These are phyloP conservation scores for Rhizophagus sp. DNA, from an alignment of 192 early-diverging fungal species.

Conservation along the genomic window DNA sequence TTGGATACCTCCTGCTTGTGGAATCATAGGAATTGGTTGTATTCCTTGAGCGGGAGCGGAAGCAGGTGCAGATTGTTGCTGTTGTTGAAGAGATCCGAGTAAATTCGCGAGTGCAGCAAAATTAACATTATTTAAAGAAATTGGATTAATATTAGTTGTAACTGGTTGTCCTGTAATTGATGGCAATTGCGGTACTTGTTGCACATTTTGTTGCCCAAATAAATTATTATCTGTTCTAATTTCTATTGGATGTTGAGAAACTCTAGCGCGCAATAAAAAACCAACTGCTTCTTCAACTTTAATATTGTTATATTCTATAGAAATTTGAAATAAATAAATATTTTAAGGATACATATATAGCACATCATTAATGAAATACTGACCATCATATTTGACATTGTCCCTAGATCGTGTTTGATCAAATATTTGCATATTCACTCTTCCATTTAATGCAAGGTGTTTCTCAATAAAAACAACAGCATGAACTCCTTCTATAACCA, in stretches of 20 bases:
- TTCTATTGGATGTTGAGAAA: constrained; percentile 4
- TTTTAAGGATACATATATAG: not conserved
- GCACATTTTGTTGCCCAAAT: constrained; percentile 16
- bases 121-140: constrained; percentile 31
- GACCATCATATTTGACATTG: constrained; percentile 38
- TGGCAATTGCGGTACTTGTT: constrained; percentile 8
- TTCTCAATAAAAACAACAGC: constrained; percentile 32
- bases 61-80: not conserved
- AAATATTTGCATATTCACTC: constrained; percentile 35
- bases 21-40: constrained; percentile 15
- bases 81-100: constrained; percentile 16
- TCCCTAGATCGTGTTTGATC: constrained; percentile 28
- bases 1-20: constrained; percentile 4
- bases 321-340: not conserved
- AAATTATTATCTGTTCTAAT: constrained; percentile 23
- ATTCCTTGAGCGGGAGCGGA: not conserved
- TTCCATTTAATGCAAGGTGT: constrained; percentile 11
- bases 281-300: constrained; percentile 34
- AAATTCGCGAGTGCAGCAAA: constrained; percentile 33
- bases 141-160: constrained; percentile 13
- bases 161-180: constrained; percentile 6
- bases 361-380: constrained; percentile 4
- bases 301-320: constrained; percentile 34
- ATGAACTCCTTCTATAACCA: constrained; percentile 37
- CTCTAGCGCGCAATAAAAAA: constrained; percentile 22